phyloP scores from a whole-genome alignment of 192 early-diverging fungal species.

The Backusella mclennaniae region DNA sequence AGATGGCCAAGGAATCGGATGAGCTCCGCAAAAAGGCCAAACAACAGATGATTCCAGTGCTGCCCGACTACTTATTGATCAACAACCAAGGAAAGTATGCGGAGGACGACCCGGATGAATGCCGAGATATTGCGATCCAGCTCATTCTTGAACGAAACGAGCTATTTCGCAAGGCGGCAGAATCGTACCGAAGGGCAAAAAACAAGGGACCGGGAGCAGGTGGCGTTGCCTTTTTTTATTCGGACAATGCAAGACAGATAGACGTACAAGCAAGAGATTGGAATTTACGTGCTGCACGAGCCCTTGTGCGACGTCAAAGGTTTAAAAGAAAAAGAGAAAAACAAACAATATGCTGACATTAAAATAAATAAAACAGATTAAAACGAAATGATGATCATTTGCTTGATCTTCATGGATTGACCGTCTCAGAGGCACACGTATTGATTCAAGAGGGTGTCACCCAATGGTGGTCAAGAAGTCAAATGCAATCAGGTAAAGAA shows the following conservation, averaged over 20 bases:
- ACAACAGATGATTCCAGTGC: slow-evolving; percentile 14
- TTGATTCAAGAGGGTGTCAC: slow-evolving; percentile 57
- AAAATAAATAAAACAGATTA: not conserved
- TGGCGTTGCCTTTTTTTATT: slow-evolving; percentile 52
- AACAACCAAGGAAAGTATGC: slow-evolving; percentile 39
- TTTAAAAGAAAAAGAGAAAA: not conserved
- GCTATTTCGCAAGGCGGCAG: slow-evolving; percentile 46
- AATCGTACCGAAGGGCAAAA: slow-evolving; percentile 28
- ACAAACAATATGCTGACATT: not conserved
- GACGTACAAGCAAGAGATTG: slow-evolving; percentile 47
- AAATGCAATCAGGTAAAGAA: slow-evolving; percentile 33
- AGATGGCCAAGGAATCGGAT: slow-evolving; percentile 8
- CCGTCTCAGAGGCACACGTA: slow-evolving; percentile 56
- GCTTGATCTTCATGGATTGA: slow-evolving; percentile 70
- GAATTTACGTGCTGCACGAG: slow-evolving; percentile 56
- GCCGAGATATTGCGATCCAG: slow-evolving; percentile 42
- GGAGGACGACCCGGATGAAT: slow-evolving; percentile 48
- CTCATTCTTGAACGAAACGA: slow-evolving; percentile 44
- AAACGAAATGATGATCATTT: slow-evolving; percentile 46
- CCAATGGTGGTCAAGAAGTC: slow-evolving; percentile 54
- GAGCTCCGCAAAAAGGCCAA: not conserved
- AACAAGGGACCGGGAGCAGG: slow-evolving; percentile 42
- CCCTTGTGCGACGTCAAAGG: slow-evolving; percentile 37
- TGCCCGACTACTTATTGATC: slow-evolving; percentile 37
- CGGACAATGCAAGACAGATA: slow-evolving; percentile 41